These are phyloP conservation scores for Verticillium isaacii DNA, from an alignment of 2,329 filamentous ascomycete genomes.

Conservation along the genomic window DNA sequence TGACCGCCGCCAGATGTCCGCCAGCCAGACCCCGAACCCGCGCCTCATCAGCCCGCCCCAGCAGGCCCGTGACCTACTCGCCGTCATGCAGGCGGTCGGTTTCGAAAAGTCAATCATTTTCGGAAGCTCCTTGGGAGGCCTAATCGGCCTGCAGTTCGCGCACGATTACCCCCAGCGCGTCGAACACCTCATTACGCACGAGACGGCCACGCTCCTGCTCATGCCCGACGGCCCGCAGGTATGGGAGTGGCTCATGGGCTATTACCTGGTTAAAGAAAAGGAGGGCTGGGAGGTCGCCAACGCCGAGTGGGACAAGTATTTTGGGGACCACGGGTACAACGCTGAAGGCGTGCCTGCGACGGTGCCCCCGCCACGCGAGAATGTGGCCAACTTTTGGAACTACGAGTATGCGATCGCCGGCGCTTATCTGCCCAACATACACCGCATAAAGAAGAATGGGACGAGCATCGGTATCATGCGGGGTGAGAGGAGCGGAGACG, in stretches of 20 bases:
- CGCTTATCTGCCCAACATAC: slow-evolving; percentile 19
- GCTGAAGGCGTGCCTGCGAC: slow-evolving; percentile 18
- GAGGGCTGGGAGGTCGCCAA: slow-evolving; percentile 14
- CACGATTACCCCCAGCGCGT: slow-evolving; percentile 22
- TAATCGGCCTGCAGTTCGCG: slow-evolving; percentile 24
- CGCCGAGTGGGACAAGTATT: slow-evolving; percentile 10
- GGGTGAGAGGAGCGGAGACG: slow-evolving; percentile 18
- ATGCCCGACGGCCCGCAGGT: slow-evolving; percentile 19
- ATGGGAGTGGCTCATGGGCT: slow-evolving; percentile 16
- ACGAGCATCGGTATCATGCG: slow-evolving; percentile 23
- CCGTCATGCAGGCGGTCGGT: slow-evolving; percentile 21
- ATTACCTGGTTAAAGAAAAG: slow-evolving; percentile 16
- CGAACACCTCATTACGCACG: slow-evolving; percentile 24
- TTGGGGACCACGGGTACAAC: slow-evolving; percentile 18
- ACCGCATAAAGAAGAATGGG: slow-evolving; percentile 16
- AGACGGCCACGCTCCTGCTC: slow-evolving; percentile 19
- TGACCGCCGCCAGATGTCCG: slow-evolving; percentile 27
- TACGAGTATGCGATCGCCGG: slow-evolving; percentile 19
- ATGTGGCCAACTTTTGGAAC: slow-evolving; percentile 21
- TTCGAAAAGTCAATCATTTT: slow-evolving; percentile 21
- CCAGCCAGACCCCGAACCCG: slow-evolving; percentile 17
- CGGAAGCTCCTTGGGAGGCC: slow-evolving; percentile 22
- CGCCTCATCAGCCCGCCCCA: slow-evolving; percentile 20
- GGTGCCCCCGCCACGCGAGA: slow-evolving; percentile 14
- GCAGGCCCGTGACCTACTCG: slow-evolving; percentile 23